Conservation (phyloP, 148 eudicot species). For the Salicornia ramosissima region DNA sequence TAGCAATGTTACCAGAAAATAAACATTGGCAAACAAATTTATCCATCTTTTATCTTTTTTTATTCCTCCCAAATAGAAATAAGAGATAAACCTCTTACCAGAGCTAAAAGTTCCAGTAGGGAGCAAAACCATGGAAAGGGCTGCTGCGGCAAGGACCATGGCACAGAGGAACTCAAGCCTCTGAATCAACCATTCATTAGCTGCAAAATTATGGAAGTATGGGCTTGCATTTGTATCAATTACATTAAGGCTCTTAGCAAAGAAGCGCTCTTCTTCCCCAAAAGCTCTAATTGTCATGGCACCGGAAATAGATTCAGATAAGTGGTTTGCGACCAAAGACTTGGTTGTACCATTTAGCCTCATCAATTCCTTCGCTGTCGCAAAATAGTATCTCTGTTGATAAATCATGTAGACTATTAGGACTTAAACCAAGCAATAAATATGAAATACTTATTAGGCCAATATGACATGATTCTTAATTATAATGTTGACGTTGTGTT, state of each 20-base stretch:
- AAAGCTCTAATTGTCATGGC: slow-evolving; percentile 86
- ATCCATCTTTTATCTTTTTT: too few relatives aligned
- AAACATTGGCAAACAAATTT: too few relatives aligned
- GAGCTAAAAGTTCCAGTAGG: slow-evolving; percentile 88
- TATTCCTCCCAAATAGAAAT: background rate
- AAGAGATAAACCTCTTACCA: slow-evolving; percentile 34
- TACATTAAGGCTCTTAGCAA: slow-evolving; percentile 61
- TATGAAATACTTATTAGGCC: too few relatives aligned
- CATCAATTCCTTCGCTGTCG: slow-evolving; percentile 85
- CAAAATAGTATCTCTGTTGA: slow-evolving; percentile 67
- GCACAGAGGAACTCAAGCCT: slow-evolving; percentile 79
- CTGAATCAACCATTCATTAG: slow-evolving; percentile 90
- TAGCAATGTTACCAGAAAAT: background rate
- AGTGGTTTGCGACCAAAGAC: slow-evolving; percentile 85
- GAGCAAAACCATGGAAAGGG: slow-evolving; percentile 92
- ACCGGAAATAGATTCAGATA: slow-evolving; percentile 85
- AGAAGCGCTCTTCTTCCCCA: slow-evolving; percentile 78
- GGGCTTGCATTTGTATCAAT: slow-evolving; percentile 85
- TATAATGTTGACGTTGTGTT: too few relatives aligned
- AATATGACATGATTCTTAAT: too few relatives aligned
- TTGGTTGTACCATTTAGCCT: slow-evolving; percentile 92
- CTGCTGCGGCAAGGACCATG: slow-evolving; percentile 68
- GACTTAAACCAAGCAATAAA: background rate
- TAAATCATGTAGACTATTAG: slow-evolving; percentile 8
- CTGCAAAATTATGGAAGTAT: slow-evolving; percentile 78